A percentile compares a stretch with the other conserved stretches of the same genome.
Conservation (phyloP, 176 grass and related monocot genomes). For the Tillandsia leiboldiana region DNA sequence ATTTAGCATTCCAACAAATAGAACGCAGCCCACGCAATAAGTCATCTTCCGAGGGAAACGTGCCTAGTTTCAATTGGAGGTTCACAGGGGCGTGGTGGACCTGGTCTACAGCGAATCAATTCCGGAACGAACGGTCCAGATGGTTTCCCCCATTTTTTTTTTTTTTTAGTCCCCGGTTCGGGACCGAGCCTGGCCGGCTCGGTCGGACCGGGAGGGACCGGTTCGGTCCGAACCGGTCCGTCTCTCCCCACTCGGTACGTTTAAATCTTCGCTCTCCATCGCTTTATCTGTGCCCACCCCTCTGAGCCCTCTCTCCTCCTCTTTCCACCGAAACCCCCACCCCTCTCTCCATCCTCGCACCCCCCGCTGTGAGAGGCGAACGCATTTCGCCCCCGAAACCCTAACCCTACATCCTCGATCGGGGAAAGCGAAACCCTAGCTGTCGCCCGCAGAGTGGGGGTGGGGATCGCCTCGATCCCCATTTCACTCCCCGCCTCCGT, state of each 20-base stretch:
- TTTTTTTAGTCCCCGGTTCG: background rate
- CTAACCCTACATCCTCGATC: background rate
- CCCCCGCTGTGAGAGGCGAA: background rate
- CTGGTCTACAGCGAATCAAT: no score
- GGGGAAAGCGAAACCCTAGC: conserved; percentile 7
- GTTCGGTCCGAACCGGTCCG: background rate
- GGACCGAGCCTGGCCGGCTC: background rate
- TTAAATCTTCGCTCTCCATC: conserved; percentile 1
- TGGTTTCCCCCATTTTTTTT: no score
- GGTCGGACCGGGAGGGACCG: background rate
- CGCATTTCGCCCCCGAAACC: background rate
- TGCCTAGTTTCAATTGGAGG: no score
- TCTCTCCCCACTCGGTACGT: background rate
- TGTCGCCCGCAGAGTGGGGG: background rate
- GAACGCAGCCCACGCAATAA: no score
- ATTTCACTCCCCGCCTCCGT: background rate
- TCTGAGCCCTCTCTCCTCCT: background rate
- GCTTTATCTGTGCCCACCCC: background rate
- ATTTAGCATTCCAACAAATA: no score
- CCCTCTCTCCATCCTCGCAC: background rate
- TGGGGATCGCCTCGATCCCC: conserved; percentile 1
- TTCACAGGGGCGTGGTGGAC: no score
- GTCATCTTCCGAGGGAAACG: no score
- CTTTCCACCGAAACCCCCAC: background rate
- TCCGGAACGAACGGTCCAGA: no score